These are phyloP conservation scores for Globisporangium paddicum DNA, from an alignment of 352 stramenopile species.

Conservation along the genomic window DNA sequence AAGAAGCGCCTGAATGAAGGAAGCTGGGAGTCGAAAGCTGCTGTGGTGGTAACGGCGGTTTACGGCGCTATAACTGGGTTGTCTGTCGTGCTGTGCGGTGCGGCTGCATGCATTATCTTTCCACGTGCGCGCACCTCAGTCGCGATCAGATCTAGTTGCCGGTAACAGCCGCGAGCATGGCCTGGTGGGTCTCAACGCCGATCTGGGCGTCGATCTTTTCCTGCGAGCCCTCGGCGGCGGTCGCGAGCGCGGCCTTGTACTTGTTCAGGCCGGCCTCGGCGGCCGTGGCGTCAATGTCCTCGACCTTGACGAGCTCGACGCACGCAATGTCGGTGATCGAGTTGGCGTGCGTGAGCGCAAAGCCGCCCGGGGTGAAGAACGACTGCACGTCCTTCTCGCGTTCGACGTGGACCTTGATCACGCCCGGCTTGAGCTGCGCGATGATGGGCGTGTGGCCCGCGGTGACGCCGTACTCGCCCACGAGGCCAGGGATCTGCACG, in stretches of 20 bases:
- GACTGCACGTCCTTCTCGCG: slow-evolving; percentile 90
- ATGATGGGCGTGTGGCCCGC: slow-evolving; percentile 96
- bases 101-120: background rate
- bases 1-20: no score
- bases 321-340: slow-evolving; percentile 96
- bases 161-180: slow-evolving; percentile 89
- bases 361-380: slow-evolving; percentile 97
- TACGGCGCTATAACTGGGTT: slow-evolving; percentile 6
- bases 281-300: slow-evolving; percentile 92
- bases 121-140: background rate
- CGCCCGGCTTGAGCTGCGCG: slow-evolving; percentile 95
- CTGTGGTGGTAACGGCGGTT: background rate
- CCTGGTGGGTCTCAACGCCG: slow-evolving; percentile 92
- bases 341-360: slow-evolving; percentile 95
- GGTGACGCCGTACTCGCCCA: slow-evolving; percentile 97
- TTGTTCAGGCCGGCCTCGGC: slow-evolving; percentile 89
- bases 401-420: slow-evolving; percentile 87
- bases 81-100: background rate
- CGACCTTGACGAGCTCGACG: slow-evolving; percentile 95
- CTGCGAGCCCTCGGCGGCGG: slow-evolving; percentile 78
- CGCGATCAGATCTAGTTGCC: slow-evolving; percentile 33
- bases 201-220: slow-evolving; percentile 95
- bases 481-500: slow-evolving; percentile 93
- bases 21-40: background rate
- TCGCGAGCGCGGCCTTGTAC: slow-evolving; percentile 84